Conservation (phyloP, 495 filamentous ascomycete species). For the Tuber indicum region DNA sequence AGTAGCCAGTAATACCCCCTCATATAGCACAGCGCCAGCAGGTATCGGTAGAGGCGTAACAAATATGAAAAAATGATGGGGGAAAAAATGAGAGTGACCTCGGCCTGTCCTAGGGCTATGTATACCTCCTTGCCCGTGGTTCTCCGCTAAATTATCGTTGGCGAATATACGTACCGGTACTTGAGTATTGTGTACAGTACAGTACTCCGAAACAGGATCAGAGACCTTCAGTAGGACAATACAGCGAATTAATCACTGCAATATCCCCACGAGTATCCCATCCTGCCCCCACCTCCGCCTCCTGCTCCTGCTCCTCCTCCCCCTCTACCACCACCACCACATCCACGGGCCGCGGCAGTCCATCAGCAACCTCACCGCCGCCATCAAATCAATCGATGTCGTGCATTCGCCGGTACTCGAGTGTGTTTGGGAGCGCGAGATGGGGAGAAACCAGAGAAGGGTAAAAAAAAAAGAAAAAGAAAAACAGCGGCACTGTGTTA, state of each 20-base stretch:
- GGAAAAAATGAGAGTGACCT: neutral
- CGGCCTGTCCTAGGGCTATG: neutral
- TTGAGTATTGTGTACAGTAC: no score
- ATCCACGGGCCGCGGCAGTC: neutral
- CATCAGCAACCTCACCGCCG: neutral
- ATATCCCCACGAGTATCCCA: neutral
- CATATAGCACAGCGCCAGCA: neutral
- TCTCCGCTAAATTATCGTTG: neutral
- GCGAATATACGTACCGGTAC: neutral
- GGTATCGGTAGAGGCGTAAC: neutral
- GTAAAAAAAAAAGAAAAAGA: slow-evolving; percentile 3
- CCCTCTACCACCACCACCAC: neutral
- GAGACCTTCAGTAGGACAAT: neutral
- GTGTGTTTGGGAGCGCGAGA: neutral
- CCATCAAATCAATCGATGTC: neutral
- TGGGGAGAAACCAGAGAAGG: neutral
- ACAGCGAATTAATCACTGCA: neutral
- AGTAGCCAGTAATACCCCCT: neutral
- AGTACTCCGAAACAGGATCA: neutral
- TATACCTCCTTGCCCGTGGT: neutral
- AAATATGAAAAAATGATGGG: neutral
- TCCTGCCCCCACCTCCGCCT: neutral
- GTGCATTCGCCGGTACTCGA: neutral
- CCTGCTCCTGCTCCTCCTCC: neutral
- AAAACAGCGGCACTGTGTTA: neutral